Evolutionary conservation across 768 basidiomycete species (phyloP).

Genomic region (Galerina marginata): DNA sequence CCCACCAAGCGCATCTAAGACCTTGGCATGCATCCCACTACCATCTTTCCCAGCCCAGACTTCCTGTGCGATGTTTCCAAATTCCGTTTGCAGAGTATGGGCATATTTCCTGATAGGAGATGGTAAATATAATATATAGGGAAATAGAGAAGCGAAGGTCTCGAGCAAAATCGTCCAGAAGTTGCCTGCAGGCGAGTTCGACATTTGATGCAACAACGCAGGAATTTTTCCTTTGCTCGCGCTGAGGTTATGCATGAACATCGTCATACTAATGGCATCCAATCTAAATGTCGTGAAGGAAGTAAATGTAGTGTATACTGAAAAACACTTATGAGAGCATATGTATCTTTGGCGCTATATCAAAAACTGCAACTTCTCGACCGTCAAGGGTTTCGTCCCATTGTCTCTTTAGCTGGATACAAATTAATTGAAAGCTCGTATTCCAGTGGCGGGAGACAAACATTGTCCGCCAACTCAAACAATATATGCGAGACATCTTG

Average conservation of each 20-base stretch:
- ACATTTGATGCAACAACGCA: conserved; percentile 1
- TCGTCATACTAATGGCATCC: conserved; percentile 9
- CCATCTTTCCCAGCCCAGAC: conserved; percentile 1
- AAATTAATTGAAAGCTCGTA: neutral
- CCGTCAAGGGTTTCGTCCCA: conserved; percentile 4
- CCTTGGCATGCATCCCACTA: conserved; percentile 5
- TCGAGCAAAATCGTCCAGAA: conserved; percentile 2
- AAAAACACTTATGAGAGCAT: conserved; percentile 4
- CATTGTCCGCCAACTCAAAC: conserved; percentile 5
- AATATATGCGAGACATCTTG: conserved; percentile 10
- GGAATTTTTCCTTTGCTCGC: conserved; percentile 5
- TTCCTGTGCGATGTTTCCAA: conserved; percentile 5
- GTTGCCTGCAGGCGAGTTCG: conserved; percentile 1
- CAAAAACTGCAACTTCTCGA: neutral
- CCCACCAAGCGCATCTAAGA: conserved; percentile 1
- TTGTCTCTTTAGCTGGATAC: neutral
- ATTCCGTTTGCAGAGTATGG: conserved; percentile 4
- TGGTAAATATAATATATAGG: conserved; percentile 1
- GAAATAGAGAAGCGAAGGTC: conserved; percentile 4
- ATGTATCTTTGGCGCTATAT: conserved; percentile 1
- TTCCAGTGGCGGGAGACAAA: neutral
- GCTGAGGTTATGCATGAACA: conserved; percentile 8
- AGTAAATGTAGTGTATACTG: neutral
- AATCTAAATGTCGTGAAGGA: neutral
- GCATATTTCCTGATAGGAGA: conserved; percentile 4